A percentile compares a stretch with the other conserved stretches of the same genome.
Evolutionary conservation across 2,329 filamentous ascomycete species (phyloP).

Genomic region (Drechslerella coelobrocha): DNA sequence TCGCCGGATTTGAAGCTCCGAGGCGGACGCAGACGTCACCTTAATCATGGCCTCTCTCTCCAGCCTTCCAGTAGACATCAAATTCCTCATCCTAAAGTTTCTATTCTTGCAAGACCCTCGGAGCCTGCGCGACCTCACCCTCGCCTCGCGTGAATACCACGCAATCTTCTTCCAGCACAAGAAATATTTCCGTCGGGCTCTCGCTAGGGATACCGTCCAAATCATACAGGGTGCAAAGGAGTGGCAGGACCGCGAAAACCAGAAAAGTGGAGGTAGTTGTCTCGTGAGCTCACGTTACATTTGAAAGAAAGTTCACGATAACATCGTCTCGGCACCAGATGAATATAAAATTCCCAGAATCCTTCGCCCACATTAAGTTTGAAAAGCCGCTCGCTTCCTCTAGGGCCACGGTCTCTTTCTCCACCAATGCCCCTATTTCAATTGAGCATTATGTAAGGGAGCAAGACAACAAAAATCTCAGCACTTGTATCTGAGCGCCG

Average conservation of each 20-base stretch:
- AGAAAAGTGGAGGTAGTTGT: too few relatives aligned
- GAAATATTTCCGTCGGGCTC: slow-evolving; percentile 31
- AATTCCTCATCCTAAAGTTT: slow-evolving; percentile 20
- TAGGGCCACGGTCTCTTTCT: background rate
- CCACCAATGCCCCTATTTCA: background rate
- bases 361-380: too few relatives aligned
- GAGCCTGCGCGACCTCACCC: slow-evolving; percentile 10
- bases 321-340: too few relatives aligned
- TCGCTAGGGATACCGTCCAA: slow-evolving; percentile 15
- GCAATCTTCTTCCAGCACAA: slow-evolving; percentile 17
- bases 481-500: too few relatives aligned
- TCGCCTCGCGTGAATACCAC: slow-evolving; percentile 26
- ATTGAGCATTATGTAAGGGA: background rate
- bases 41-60: slow-evolving; percentile 21
- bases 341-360: too few relatives aligned
- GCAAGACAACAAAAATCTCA: background rate
- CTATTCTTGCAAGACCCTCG: slow-evolving; percentile 9
- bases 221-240: too few relatives aligned
- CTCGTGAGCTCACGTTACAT: too few relatives aligned
- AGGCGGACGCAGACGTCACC: too few relatives aligned
- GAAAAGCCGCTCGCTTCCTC: background rate
- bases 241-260: too few relatives aligned
- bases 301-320: too few relatives aligned
- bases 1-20: too few relatives aligned
- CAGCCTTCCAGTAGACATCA: slow-evolving; percentile 26